Evolutionary conservation across 441 rosid species (phyloP).

Genomic region (Populus hybrid): DNA sequence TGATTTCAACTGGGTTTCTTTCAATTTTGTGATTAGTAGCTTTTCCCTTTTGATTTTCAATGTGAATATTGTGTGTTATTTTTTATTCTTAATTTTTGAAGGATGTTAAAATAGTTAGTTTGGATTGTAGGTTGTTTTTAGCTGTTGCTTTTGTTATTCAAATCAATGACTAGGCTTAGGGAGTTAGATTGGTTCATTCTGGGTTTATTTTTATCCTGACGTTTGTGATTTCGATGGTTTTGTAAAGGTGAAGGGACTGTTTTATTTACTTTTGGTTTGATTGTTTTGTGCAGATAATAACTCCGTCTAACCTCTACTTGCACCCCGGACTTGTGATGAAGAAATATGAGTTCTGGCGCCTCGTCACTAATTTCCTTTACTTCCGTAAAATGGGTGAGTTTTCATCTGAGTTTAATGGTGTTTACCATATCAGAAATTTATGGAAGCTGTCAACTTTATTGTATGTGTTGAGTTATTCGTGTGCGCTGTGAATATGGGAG

Average conservation of each 20-base stretch:
- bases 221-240: neutral
- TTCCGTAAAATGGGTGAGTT: slow-evolving; percentile 91
- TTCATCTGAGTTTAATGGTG: neutral
- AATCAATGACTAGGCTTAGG: neutral
- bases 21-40: slow-evolving; percentile 4
- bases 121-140: neutral
- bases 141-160: neutral
- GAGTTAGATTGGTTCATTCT: neutral
- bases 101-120: neutral
- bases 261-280: slow-evolving; percentile 6
- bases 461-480: neutral
- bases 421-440: neutral
- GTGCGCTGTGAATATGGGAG: neutral
- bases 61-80: neutral
- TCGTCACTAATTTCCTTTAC: slow-evolving; percentile 89
- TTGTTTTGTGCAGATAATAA: slow-evolving; percentile 66
- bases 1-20: slow-evolving; percentile 15
- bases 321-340: slow-evolving; percentile 79
- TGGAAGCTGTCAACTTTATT: neutral
- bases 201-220: neutral
- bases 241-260: neutral
- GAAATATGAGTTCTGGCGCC: slow-evolving; percentile 97
- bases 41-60: neutral
- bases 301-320: slow-evolving; percentile 85
- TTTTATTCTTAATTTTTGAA: neutral